Evolutionary conservation across 495 filamentous ascomycete genomes (phyloP), one percentile per base, ranked within the genome.

Genomic region (Aspergillus panamensis): DNA sequence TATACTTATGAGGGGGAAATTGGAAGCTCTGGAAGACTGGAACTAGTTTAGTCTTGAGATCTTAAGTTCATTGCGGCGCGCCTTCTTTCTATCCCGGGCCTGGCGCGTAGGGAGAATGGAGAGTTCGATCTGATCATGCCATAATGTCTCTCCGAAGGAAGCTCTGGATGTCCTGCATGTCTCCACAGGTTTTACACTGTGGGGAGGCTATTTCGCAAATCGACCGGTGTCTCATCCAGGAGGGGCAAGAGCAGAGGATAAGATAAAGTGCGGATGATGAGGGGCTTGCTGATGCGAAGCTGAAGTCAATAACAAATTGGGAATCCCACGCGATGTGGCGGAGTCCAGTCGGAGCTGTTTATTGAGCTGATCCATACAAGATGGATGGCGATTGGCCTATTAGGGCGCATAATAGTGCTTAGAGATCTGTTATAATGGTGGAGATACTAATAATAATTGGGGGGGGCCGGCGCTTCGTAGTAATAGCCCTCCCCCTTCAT

Each of bases 171-270:
- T 17, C 6, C 16, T 5, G 42, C 16, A 45, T 6, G 17, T 45
- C 42, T 21, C 42, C n/a, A 45, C 16, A 20, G 17, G n/a, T 45
- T 45, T 45, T 10, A 17, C 14, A 8, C 20, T 51, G 39, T 25
- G 48, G 40, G 2, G 48, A 37, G 31, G 47, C 42, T n/a, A 45
- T 35, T 10, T 16, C 31, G 20, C n/a, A 39, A 30, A 45, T 58
- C 30, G 56, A 58, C 57, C 54, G 32, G 63, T 47, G 63, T 66
- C 60, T 62, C 63, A 59, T 29, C 20, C 48, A 44, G 58, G 60
- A 62, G 63, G 63, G 63, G 63, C 51, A 20, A 10, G 42, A 20
- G 45, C 32, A 21, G 44, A 17, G 53, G 30, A 44, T 49, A 52
- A 55, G 62, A 58, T 59, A 39, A 48, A 42, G 44, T 39, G 21